A percentile compares a stretch with the other conserved stretches of the same genome.
These are phyloP conservation scores for Canariomyces notabilis DNA, from an alignment of 2,329 filamentous ascomycete genomes.

Conservation along the genomic window DNA sequence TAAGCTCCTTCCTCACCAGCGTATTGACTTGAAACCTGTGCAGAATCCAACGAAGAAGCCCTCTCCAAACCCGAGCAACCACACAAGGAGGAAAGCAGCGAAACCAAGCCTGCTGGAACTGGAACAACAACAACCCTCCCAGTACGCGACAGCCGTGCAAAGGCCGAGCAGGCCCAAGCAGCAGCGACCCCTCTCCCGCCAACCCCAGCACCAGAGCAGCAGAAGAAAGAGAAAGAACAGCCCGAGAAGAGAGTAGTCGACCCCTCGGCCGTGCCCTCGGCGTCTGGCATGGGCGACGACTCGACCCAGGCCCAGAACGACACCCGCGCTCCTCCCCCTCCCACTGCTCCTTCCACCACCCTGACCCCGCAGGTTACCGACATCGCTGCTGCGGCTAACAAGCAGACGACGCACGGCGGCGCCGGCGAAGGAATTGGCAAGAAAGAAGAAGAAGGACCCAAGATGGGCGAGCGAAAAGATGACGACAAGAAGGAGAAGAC, in stretches of 20 bases:
- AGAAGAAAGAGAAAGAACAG: conserved; percentile 20
- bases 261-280: conserved; percentile 11
- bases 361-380: conserved; percentile 14
- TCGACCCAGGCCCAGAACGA: conserved; percentile 35
- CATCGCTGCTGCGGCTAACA: background rate
- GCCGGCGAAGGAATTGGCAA: background rate
- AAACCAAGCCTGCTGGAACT: background rate
- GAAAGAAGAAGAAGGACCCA: background rate
- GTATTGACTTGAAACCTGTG: background rate
- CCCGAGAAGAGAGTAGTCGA: too few relatives aligned
- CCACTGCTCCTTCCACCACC: conserved; percentile 32
- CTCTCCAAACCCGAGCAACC: too few relatives aligned
- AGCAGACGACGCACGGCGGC: too few relatives aligned
- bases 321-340: conserved; percentile 35
- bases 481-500: conserved; percentile 4
- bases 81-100: too few relatives aligned
- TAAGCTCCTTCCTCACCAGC: too few relatives aligned
- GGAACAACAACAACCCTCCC: background rate
- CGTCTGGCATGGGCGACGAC: conserved; percentile 19
- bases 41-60: conserved; percentile 11
- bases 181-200: background rate
- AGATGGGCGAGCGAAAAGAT: background rate
- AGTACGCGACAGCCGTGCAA: background rate
- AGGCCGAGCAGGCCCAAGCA: background rate
- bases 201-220: background rate